A percentile compares a stretch with the other conserved stretches of the same genome.
Conservation (phyloP, 192 early-diverging fungal genomes). For the Entophlyctis luteolus region DNA sequence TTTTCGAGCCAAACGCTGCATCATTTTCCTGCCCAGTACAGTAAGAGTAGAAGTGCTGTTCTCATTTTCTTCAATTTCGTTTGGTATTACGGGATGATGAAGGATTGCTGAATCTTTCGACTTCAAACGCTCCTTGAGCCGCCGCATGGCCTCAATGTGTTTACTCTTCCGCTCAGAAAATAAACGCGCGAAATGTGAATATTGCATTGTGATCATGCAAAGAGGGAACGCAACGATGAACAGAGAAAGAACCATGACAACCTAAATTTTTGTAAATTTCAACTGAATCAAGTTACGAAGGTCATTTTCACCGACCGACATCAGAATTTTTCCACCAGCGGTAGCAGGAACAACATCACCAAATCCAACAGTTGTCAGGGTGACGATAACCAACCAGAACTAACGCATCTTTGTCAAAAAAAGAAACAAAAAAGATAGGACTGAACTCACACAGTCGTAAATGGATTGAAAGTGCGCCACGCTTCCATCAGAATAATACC, state of each 20-base stretch:
- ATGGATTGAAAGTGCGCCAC: constrained; percentile 1
- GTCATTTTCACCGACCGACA: background rate
- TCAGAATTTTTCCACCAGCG: background rate
- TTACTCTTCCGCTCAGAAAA: background rate
- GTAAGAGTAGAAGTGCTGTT: background rate
- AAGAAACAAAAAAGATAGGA: background rate
- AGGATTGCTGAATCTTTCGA: background rate
- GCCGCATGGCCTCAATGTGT: background rate
- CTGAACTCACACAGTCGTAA: background rate
- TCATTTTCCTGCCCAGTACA: background rate
- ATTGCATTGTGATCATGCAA: constrained; percentile 13
- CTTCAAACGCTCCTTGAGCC: background rate
- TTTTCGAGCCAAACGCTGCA: background rate
- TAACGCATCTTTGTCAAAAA: background rate
- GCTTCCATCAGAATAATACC: background rate
- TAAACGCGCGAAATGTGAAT: background rate
- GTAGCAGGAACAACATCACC: background rate
- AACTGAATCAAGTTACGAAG: background rate
- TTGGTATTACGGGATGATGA: background rate
- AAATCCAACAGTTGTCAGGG: constrained; percentile 3
- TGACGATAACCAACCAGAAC: constrained; percentile 1
- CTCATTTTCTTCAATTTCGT: background rate
- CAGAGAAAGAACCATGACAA: constrained; percentile 8
- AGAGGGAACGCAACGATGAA: constrained; percentile 9
- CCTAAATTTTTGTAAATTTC: background rate